Evolutionary conservation across 768 basidiomycete species (phyloP).

Genomic region (Suillus alpinus): DNA sequence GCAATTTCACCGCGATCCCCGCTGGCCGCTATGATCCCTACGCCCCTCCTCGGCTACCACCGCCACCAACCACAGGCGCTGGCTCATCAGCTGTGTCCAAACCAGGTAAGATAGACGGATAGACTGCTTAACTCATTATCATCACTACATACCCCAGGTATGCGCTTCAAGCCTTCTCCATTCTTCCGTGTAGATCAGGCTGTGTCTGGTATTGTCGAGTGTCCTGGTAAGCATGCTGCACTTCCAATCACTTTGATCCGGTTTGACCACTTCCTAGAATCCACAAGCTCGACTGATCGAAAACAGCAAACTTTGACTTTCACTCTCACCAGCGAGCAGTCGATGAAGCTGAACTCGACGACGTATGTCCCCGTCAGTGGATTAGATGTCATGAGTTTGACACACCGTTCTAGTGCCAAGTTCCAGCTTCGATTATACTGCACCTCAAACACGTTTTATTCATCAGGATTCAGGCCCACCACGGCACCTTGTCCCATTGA

Average conservation of each 20-base stretch:
- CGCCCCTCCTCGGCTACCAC: constrained; percentile 50
- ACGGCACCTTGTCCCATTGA: constrained; percentile 71
- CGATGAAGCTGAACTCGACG: constrained; percentile 53
- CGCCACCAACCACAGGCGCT: constrained; percentile 36
- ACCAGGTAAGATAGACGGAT: constrained; percentile 23
- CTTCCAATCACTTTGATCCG: neutral
- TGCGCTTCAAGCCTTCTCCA: constrained; percentile 79
- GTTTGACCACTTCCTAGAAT: constrained; percentile 46
- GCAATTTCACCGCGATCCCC: constrained; percentile 23
- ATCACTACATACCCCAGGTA: constrained; percentile 39
- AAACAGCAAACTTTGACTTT: constrained; percentile 62
- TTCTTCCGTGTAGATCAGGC: constrained; percentile 69
- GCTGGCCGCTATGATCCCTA: constrained; percentile 64
- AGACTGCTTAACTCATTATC: neutral
- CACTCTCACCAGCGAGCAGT: constrained; percentile 63
- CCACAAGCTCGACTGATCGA: constrained; percentile 74
- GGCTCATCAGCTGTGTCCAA: constrained; percentile 29
- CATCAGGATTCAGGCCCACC: constrained; percentile 50
- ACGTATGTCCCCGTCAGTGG: constrained; percentile 41
- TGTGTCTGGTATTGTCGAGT: constrained; percentile 66
- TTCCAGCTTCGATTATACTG: constrained; percentile 87
- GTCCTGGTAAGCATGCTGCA: constrained; percentile 58
- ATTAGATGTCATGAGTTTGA: neutral
- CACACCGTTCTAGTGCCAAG: constrained; percentile 44
- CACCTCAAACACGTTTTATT: constrained; percentile 78